Evolutionary conservation across 2,329 filamentous ascomycete species (phyloP), one percentile per base, ranked within the genome.

Genomic region (Talaromyces sp.): DNA sequence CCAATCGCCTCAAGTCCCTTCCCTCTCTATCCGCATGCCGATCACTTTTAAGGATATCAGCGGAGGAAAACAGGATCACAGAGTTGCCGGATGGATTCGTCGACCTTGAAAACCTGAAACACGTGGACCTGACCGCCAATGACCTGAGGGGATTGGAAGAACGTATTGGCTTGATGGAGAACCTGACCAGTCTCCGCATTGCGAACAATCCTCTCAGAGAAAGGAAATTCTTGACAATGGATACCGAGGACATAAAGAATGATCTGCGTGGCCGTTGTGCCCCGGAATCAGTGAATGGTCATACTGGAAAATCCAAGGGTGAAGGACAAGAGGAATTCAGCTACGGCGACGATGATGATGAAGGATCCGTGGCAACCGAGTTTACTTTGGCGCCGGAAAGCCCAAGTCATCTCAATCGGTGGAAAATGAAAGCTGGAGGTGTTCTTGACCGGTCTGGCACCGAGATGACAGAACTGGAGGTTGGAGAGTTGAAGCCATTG

Each of bases 201-300:
- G 87, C 87, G 50, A 92, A 91, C n/a, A 99, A 99, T 68, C 94
- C 94, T 0, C 78, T 99, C 14, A 83, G 90, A 14, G 92, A 97
- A 71, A 92, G 89, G 71, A 96, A 92, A 71, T 91, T 94, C 66
- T 80, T 92, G 14, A 88, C 85, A 0, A 90, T 95, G 77, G 83
- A 83, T 24, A 92, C 90, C 0, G 89, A 91, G 14, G 89, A 94
- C 58, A 79, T 97, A 63, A 96, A 96, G 74, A 83, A 84, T 48
- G 85, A 87, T 50, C 77, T 97, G 50, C 82, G 84, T 21, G 82
- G 82, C 38, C 84, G 90, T 27, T 77, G 62, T 83, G 86, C 70
- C 84, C 89, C 21, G 70, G 31, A 48, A 48, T 8, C n/a, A 19
- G 50, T 11, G 35, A 38, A 31, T 29, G 41, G 21, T 14, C 55